Conservation (phyloP, 1,284 basidiomycete species). For the Malassezia equina region DNA sequence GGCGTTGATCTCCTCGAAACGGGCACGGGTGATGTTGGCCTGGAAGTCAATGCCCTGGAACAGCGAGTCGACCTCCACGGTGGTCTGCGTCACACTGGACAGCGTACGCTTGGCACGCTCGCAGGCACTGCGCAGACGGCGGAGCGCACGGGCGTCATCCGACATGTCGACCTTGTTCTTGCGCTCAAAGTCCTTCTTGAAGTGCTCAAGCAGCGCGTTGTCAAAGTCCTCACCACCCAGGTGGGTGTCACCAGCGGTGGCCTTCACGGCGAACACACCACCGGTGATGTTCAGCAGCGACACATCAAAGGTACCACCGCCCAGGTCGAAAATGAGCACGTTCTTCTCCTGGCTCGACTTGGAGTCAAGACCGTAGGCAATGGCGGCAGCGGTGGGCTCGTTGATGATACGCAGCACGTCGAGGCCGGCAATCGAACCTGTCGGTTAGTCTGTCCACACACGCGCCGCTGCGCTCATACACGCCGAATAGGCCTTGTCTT, state of each 20-base stretch:
- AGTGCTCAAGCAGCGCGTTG: slow-evolving; percentile 86
- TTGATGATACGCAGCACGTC: slow-evolving; percentile 63
- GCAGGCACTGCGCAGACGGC: slow-evolving; percentile 89
- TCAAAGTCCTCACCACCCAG: slow-evolving; percentile 89
- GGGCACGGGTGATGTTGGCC: slow-evolving; percentile 59
- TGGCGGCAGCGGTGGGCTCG: slow-evolving; percentile 54
- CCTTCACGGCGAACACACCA: slow-evolving; percentile 60
- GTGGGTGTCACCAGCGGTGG: slow-evolving; percentile 55
- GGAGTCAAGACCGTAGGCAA: slow-evolving; percentile 55
- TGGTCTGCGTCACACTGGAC: slow-evolving; percentile 94
- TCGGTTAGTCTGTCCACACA: slow-evolving; percentile 8
- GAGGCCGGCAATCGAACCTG: slow-evolving; percentile 57
- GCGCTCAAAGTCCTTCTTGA: slow-evolving; percentile 62
- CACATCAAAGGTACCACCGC: slow-evolving; percentile 72
- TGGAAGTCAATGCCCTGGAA: slow-evolving; percentile 62
- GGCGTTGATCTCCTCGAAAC: slow-evolving; percentile 99
- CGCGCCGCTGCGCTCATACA: slow-evolving; percentile 11
- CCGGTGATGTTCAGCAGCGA: slow-evolving; percentile 58
- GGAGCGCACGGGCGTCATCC: slow-evolving; percentile 84
- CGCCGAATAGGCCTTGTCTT: slow-evolving; percentile 15
- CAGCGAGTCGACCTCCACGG: slow-evolving; percentile 96
- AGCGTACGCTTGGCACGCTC: slow-evolving; percentile 99
- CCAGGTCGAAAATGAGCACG: slow-evolving; percentile 98
- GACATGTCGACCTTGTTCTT: slow-evolving; percentile 78
- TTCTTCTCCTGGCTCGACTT: slow-evolving; percentile 62